Conservation (phyloP, 441 rosid genomes). For the Erodium texanum region DNA sequence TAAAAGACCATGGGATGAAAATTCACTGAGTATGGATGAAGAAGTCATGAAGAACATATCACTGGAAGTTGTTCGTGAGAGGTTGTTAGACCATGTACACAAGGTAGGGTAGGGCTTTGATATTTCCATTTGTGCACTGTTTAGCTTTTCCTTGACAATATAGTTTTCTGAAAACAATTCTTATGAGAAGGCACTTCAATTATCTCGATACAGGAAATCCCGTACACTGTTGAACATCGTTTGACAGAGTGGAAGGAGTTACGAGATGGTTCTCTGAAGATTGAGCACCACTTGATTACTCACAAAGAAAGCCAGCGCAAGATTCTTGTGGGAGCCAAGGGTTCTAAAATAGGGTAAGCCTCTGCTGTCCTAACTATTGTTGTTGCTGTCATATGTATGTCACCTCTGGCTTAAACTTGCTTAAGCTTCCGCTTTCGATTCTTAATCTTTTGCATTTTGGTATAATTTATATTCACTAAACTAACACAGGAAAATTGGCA, state of each 20-base stretch:
- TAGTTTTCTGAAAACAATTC: neutral
- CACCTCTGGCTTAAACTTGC: too few relatives aligned
- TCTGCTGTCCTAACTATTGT: neutral
- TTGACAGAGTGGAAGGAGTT: conserved; percentile 83
- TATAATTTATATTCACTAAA: too few relatives aligned
- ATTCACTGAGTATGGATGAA: conserved; percentile 69
- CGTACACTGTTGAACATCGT: conserved; percentile 71
- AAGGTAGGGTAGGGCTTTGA: conserved; percentile 51
- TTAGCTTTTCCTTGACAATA: neutral
- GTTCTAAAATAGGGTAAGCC: conserved; percentile 69
- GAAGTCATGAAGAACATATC: conserved; percentile 85
- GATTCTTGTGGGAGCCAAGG: conserved; percentile 88
- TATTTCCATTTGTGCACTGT: neutral
- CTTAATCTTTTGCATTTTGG: too few relatives aligned
- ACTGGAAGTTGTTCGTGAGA: conserved; percentile 85
- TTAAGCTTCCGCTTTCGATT: too few relatives aligned
- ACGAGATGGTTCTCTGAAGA: conserved; percentile 74
- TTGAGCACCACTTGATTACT: conserved; percentile 79
- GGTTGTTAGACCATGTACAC: conserved; percentile 76
- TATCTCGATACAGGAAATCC: conserved; percentile 58
- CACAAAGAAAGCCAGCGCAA: conserved; percentile 71
- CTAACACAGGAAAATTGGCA: conserved; percentile 84
- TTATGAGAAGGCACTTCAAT: neutral
- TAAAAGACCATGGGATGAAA: conserved; percentile 90
- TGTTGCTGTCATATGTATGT: neutral